Percentiles rank a stretch among this genome's conserved stretches.
These are phyloP conservation scores for Rhizopogon sp. DNA, from an alignment of 768 basidiomycete genomes.

Conservation along the genomic window DNA sequence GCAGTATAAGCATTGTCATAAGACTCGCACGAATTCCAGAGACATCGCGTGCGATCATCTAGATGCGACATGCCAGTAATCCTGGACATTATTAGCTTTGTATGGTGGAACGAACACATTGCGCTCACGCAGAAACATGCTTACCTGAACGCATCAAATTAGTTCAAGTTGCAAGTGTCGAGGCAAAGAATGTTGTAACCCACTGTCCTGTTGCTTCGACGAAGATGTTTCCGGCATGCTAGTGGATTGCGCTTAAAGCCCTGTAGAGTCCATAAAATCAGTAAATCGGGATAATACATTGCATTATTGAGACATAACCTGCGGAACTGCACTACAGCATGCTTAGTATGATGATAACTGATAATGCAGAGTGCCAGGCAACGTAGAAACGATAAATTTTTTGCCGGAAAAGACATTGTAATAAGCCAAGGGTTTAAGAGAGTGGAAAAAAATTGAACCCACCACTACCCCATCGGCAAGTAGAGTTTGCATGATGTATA, in stretches of 20 bases:
- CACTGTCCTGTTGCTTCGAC: constrained; percentile 2
- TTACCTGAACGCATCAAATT: constrained; percentile 6
- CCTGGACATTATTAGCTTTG: background rate
- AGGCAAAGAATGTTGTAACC: constrained; percentile 2
- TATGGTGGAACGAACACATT: background rate
- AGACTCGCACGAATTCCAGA: background rate
- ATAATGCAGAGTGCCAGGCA: constrained; percentile 9
- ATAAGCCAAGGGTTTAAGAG: background rate
- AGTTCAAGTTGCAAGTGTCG: constrained; percentile 1
- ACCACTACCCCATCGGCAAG: constrained; percentile 8
- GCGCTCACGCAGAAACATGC: background rate
- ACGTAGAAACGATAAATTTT: constrained; percentile 13
- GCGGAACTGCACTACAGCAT: constrained; percentile 3
- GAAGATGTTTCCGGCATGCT: constrained; percentile 1
- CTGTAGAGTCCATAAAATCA: constrained; percentile 2
- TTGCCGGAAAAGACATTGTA: background rate
- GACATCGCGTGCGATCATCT: background rate
- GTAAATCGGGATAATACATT: background rate
- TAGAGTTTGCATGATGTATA: constrained; percentile 12
- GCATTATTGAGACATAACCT: background rate
- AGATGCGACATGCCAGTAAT: constrained; percentile 6
- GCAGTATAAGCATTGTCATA: background rate
- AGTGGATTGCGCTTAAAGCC: constrained; percentile 1
- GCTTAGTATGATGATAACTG: constrained; percentile 6
- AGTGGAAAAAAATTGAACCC: background rate